A percentile compares a stretch with the other conserved stretches of the same genome.
phyloP scores from a whole-genome alignment of 2,329 filamentous ascomycete species.

The Verticillium albo-atrum region DNA sequence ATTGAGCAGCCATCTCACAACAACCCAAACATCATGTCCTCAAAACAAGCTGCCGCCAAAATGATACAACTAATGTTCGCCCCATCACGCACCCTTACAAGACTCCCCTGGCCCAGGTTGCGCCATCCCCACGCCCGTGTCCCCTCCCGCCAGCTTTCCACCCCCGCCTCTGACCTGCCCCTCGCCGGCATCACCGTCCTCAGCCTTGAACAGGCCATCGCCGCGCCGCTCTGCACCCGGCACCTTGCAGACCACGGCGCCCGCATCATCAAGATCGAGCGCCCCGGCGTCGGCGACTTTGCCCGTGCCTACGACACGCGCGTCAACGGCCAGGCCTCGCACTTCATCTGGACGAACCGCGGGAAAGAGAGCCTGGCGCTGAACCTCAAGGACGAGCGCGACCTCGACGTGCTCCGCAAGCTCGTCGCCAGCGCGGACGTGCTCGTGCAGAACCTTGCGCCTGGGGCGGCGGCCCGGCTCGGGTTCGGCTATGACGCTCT shows the following conservation, averaged over 20 bases:
- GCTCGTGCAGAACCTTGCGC: constrained; percentile 49
- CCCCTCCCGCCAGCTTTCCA: neutral
- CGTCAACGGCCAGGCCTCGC: constrained; percentile 44
- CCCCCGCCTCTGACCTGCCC: constrained; percentile 5
- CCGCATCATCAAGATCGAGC: constrained; percentile 50
- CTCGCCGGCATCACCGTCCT: constrained; percentile 43
- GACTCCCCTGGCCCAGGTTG: neutral
- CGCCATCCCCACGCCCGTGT: neutral
- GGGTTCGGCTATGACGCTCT: constrained; percentile 41
- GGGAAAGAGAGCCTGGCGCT: constrained; percentile 49
- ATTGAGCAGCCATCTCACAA: too few relatives aligned
- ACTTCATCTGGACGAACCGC: constrained; percentile 52
- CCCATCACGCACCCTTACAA: neutral
- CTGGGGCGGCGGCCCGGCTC: constrained; percentile 41
- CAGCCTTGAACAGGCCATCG: constrained; percentile 49
- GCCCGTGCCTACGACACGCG: constrained; percentile 45
- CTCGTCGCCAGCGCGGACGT: constrained; percentile 42
- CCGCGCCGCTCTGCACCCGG: constrained; percentile 49
- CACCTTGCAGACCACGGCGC: constrained; percentile 50
- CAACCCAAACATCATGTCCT: too few relatives aligned
- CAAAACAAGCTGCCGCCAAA: too few relatives aligned
- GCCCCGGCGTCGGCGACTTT: constrained; percentile 47
- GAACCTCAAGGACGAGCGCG: constrained; percentile 38
- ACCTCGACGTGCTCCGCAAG: constrained; percentile 36
- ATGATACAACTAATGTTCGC: too few relatives aligned